Evolutionary conservation across 352 stramenopile genomes (phyloP), one percentile per base, ranked within the genome.

Genomic region (Phytopythium vexans): DNA sequence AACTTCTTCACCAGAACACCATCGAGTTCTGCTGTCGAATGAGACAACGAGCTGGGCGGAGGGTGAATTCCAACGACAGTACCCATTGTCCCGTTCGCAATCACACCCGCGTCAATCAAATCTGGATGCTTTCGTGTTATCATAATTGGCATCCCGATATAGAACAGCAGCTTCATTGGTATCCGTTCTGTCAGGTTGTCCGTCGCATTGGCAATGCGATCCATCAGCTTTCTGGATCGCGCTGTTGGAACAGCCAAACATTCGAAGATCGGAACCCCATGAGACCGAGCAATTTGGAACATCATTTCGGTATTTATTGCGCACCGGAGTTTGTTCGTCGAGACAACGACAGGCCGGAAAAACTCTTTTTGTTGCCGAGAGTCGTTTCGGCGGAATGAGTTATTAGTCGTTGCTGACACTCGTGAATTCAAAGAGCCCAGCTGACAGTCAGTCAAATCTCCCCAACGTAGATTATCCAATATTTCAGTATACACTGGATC

Each of bases 311-410:
- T 5, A 11, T 65, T 57, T 12, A 57, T 56, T 1, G 46, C 52
- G 51, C 52, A 54, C 1, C 52, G 39, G 0, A 60, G 35, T 37
- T 56, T 60, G 42, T 65, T 65, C 4, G 52, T 65, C 27, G 34
- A 47, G 1, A 60, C 45, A 3, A 65, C 35, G 31, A 60, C 16
- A 3, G 47, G 46, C 1, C 41, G 52, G 14, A 49, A 60, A 11
- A 60, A 65, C n/a, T n/a, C n/a, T n/a, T n/a, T n/a, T n/a, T n/a
- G n/a, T n/a, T n/a, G n/a, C n/a, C n/a, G n/a, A n/a, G n/a, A n/a
- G n/a, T n/a, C n/a, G n/a, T n/a, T n/a, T n/a, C n/a, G n/a, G n/a
- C n/a, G n/a, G n/a, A n/a, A n/a, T n/a, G n/a, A n/a, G n/a, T n/a
- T n/a, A n/a, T n/a, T n/a, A n/a, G n/a, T n/a, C n/a, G n/a, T n/a